Base-by-base conservation (phyloP, 768 basidiomycete species). In the Rhizopogon roseolus region DNA sequence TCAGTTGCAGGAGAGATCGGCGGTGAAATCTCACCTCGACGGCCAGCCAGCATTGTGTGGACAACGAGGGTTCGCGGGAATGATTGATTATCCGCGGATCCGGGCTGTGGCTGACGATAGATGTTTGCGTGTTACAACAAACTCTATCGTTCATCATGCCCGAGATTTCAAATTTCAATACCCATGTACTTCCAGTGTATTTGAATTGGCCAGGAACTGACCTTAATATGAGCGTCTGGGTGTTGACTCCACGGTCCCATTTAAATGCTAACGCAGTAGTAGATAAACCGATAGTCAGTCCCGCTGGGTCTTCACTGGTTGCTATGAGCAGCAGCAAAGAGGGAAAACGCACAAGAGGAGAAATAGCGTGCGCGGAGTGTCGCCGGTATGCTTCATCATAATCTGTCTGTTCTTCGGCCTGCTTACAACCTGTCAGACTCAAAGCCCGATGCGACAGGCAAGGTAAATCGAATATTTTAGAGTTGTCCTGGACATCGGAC, bases 291-390 rank as follows among this genome's bases (percentile, higher is more conserved):
- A 11, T 46, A 39, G 9, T 34, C 25, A n/a, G 32, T 28, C 22
- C 52, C 34, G 45, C 25, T 17, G 37, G 27, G 29, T 29, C 34
- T 36, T 48, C 22, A 3, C 22, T 25, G 49, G 22, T 36, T 36
- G 34, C 34, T 11, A 62, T 63, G 61, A 57, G 36, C 34, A 16
- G 49, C 29, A 54, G 17, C 52, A 67, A 58, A 40, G 65, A 68
- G 48, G 49, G 54, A 37, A 59, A 63, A n/a, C 59, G 66, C 7
- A 60, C 46, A 9, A 57, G 57, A 37, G 64, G 68, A 11, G 64
- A 69, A 37, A 63, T 69, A 40, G 63, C 67, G 11, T 69, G 68
- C 17, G 68, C 66, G 6, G 67, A 69, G 53, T 69, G 67, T 54
- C 63, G 66, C 17, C 50, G 68, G 66, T 67, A 38, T 42, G 59